Percentiles rank a stretch among this genome's conserved stretches.
Conservation (phyloP, 306 rosid genomes). For the Lathyrus aphaca region DNA sequence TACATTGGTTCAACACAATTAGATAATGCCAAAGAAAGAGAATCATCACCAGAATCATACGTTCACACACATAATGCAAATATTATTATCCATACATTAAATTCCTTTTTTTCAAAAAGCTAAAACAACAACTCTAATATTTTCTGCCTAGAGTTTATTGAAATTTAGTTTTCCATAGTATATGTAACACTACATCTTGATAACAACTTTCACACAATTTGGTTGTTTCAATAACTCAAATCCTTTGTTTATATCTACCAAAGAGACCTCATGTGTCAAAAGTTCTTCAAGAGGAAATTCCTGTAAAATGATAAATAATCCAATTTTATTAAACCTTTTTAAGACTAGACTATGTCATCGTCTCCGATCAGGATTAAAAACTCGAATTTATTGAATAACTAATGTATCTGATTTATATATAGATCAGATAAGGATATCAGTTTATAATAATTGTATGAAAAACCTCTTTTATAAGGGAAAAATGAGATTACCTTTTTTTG, state of each 20-base stretch:
- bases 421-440: too few relatives aligned
- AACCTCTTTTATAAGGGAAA: too few relatives aligned
- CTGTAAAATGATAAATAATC: conserved; percentile 33
- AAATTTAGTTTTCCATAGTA: neutral
- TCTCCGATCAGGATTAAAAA: too few relatives aligned
- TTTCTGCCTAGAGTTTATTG: neutral
- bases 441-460: too few relatives aligned
- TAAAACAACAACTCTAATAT: neutral
- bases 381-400: too few relatives aligned
- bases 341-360: too few relatives aligned
- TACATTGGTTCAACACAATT: too few relatives aligned
- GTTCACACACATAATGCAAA: neutral
- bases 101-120: neutral
- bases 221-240: conserved; percentile 45
- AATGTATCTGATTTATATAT: too few relatives aligned
- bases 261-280: conserved; percentile 47
- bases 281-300: conserved; percentile 58
- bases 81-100: neutral
- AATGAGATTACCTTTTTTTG: conserved; percentile 40
- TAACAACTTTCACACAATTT: conserved; percentile 55
- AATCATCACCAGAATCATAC: too few relatives aligned
- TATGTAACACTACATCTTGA: conserved; percentile 40
- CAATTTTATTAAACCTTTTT: neutral
- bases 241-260: conserved; percentile 45
- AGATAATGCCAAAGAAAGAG: too few relatives aligned